Percentiles rank a stretch among this genome's conserved stretches.
These are phyloP conservation scores for Cytospora paraplurivora DNA, from an alignment of 2,329 filamentous ascomycete genomes.

Conservation along the genomic window DNA sequence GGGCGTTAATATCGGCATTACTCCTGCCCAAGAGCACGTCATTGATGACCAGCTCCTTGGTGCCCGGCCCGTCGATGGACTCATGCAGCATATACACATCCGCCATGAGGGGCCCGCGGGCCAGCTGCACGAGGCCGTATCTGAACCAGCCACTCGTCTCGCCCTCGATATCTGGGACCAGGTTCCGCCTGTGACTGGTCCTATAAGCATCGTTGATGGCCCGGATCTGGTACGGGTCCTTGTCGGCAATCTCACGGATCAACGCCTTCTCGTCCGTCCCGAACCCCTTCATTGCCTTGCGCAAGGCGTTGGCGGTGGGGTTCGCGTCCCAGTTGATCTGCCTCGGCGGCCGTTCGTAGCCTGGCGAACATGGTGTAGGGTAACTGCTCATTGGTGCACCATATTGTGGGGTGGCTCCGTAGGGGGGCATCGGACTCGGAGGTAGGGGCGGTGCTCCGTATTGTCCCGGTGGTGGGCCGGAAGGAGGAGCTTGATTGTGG, in stretches of 20 bases:
- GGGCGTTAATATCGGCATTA: constrained; percentile 85
- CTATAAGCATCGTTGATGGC: constrained; percentile 69
- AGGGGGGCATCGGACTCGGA: constrained; percentile 39
- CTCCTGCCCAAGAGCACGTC: constrained; percentile 80
- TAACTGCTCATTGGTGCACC: constrained; percentile 28
- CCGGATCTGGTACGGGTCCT: constrained; percentile 78
- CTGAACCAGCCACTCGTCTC: constrained; percentile 78
- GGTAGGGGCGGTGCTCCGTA: constrained; percentile 37
- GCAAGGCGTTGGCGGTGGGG: constrained; percentile 69
- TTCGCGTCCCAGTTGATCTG: constrained; percentile 71
- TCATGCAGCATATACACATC: constrained; percentile 72
- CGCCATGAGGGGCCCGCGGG: constrained; percentile 75
- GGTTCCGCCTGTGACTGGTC: constrained; percentile 63
- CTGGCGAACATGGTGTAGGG: constrained; percentile 66
- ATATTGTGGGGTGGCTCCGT: constrained; percentile 34
- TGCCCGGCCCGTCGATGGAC: constrained; percentile 78
- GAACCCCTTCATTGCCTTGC: constrained; percentile 86
- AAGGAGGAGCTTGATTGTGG: constrained; percentile 35
- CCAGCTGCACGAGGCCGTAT: constrained; percentile 72
- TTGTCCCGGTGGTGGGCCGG: constrained; percentile 32
- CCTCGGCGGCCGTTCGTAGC: constrained; percentile 65
- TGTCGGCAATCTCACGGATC: constrained; percentile 68
- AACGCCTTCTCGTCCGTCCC: constrained; percentile 83
- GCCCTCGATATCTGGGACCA: constrained; percentile 74
- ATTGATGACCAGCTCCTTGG: constrained; percentile 83